Base-by-base conservation (phyloP, 768 basidiomycete species). In the Lentinula lateritia region DNA sequence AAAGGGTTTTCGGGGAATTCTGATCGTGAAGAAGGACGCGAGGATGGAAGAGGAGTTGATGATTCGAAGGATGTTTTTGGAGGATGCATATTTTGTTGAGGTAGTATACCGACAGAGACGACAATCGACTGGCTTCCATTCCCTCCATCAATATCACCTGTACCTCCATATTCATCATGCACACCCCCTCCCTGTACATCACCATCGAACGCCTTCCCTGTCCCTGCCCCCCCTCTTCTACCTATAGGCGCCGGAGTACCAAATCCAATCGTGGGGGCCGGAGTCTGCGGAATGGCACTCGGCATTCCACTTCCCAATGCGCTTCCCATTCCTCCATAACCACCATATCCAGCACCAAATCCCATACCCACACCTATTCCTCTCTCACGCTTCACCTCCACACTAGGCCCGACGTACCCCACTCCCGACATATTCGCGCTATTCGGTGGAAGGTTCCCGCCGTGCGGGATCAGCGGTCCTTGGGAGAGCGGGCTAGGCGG, bases 341-440 rank as follows among this genome's bases (percentile, higher is more conserved):
- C 46, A 20, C 54, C 63, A 45, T 60, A 50, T n/a, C 56, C 66
- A 35, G 73, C 66, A 32, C 74, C 73, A 34, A n/a, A 53, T 56
- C 50, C 53, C n/a, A 20, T 58, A 13, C 28, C 38, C 64, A 75
- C 70, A 2, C 74, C 73, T 18, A 69, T 63, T 13, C 81, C 82
- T 16, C 84, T 76, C 65, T 85, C 84, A n/a, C 89, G 79, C 48
- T 82, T 78, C 43, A 89, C 82, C 66, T 93, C 92, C 32, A 91
- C 75, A 66, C 82, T 83, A 3, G 82, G 79, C 1, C 87, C 82
- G 6, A 80, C 75, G 43, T 78, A 77, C 43, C 58, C 45, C 7
- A 45, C n/a, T 52, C 50, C 59, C 10, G 48, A 32, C n/a, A 23
- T 4, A 52, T 41, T 39, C 10, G 50, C 59, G 15, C 59, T 52